phyloP scores from a whole-genome alignment of 345 rosid species.

The Heritiera fomes region DNA sequence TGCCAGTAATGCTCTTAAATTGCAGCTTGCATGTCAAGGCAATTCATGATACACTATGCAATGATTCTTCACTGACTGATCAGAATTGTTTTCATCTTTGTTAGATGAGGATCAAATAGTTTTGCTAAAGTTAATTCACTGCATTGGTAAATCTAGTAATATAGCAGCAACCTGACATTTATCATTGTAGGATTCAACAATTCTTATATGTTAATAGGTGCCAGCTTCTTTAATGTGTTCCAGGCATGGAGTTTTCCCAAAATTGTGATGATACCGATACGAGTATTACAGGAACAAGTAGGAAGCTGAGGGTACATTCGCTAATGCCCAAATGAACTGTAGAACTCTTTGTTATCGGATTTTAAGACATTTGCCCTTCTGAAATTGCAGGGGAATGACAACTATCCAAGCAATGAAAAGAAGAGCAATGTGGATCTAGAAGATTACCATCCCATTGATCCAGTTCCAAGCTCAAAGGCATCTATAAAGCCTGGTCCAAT shows the following conservation, averaged over 20 bases:
- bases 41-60: background rate
- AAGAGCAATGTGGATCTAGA: conserved; percentile 34
- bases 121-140: background rate
- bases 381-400: conserved; percentile 35
- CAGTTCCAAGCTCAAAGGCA: conserved; percentile 63
- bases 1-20: background rate
- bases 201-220: conserved; percentile 10
- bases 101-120: background rate
- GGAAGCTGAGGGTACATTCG: conserved; percentile 48
- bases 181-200: background rate
- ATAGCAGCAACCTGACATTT: background rate
- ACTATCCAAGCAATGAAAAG: conserved; percentile 10
- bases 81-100: background rate
- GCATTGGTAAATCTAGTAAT: background rate
- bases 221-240: conserved; percentile 21
- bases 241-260: conserved; percentile 28
- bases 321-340: background rate
- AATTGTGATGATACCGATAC: background rate
- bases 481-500: conserved; percentile 60
- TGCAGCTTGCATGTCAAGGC: conserved; percentile 9
- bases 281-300: conserved; percentile 19
- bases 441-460: conserved; percentile 62
- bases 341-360: background rate
- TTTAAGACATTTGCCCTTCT: background rate
- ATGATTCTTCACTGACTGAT: background rate